Conservation (phyloP, 2,329 filamentous ascomycete species). For the Leptographium wingfieldii region DNA sequence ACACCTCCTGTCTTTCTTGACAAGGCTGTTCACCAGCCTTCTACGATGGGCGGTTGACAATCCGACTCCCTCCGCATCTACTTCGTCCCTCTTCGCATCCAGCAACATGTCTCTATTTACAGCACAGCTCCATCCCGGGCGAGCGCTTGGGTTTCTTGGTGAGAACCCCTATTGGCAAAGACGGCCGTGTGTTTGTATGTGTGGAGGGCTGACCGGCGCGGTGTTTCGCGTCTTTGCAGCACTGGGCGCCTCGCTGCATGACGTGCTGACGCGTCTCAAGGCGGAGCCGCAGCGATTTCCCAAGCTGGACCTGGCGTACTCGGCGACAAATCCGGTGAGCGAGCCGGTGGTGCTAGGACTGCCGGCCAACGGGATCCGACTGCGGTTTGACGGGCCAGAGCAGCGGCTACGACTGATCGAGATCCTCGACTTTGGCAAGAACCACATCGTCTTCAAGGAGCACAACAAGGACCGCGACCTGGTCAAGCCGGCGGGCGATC, state of each 20-base stretch:
- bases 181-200: no score
- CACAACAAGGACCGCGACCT: constrained; percentile 55
- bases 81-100: no score
- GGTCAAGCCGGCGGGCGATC: constrained; percentile 42
- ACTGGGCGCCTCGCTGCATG: constrained; percentile 83
- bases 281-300: constrained; percentile 74
- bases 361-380: constrained; percentile 72
- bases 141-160: constrained; percentile 51
- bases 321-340: constrained; percentile 58
- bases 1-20: no score
- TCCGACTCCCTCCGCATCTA: not conserved
- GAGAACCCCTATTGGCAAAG: not conserved
- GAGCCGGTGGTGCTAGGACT: constrained; percentile 65
- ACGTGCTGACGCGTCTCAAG: constrained; percentile 77
- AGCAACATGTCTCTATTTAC: constrained; percentile 31
- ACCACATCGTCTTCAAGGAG: constrained; percentile 68
- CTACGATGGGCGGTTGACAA: no score
- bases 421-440: constrained; percentile 79
- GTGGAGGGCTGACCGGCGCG: no score
- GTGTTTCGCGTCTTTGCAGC: constrained; percentile 33
- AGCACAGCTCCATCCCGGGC: constrained; percentile 53
- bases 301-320: constrained; percentile 71
- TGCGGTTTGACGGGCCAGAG: constrained; percentile 88
- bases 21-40: no score
- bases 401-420: constrained; percentile 87